phyloP scores from a whole-genome alignment of 805 yeast genomes.

The Saturnispora quitensis region DNA sequence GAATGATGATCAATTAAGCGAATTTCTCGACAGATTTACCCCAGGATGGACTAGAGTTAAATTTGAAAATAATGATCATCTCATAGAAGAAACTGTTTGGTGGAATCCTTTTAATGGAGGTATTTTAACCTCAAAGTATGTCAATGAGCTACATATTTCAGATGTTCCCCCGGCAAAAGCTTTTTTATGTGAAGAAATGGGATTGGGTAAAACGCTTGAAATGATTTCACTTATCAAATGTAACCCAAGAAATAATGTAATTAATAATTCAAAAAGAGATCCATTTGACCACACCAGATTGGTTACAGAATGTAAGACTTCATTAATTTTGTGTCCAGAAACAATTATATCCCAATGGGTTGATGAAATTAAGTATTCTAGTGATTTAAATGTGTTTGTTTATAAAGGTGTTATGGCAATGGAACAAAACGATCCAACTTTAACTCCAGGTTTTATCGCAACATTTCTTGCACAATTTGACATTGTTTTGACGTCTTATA shows the following conservation, averaged over 20 bases:
- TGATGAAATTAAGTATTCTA: constrained; percentile 51
- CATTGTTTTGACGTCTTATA: constrained; percentile 72
- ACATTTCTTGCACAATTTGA: constrained; percentile 54
- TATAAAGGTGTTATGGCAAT: constrained; percentile 50
- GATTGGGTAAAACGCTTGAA: constrained; percentile 91
- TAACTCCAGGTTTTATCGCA: constrained; percentile 34
- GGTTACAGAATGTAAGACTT: constrained; percentile 51
- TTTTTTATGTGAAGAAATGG: constrained; percentile 91
- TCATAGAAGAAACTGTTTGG: constrained; percentile 26
- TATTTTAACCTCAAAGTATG: constrained; percentile 28
- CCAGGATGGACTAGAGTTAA: constrained; percentile 44
- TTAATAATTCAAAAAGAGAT: constrained; percentile 25
- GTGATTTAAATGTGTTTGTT: constrained; percentile 48
- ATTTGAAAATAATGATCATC: background rate
- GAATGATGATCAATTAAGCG: constrained; percentile 21
- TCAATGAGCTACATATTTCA: constrained; percentile 18
- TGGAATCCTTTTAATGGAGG: constrained; percentile 44
- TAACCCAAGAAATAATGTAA: constrained; percentile 42
- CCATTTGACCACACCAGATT: constrained; percentile 33
- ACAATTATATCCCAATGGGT: constrained; percentile 83
- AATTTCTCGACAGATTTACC: constrained; percentile 32
- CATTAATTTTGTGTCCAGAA: constrained; percentile 79
- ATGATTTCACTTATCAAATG: constrained; percentile 53
- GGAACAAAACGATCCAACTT: constrained; percentile 16
- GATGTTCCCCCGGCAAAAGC: constrained; percentile 40